A percentile compares a stretch with the other conserved stretches of the same genome.
Evolutionary conservation across 2,329 filamentous ascomycete species (phyloP).

Genomic region (Trichoderma pleuroti): DNA sequence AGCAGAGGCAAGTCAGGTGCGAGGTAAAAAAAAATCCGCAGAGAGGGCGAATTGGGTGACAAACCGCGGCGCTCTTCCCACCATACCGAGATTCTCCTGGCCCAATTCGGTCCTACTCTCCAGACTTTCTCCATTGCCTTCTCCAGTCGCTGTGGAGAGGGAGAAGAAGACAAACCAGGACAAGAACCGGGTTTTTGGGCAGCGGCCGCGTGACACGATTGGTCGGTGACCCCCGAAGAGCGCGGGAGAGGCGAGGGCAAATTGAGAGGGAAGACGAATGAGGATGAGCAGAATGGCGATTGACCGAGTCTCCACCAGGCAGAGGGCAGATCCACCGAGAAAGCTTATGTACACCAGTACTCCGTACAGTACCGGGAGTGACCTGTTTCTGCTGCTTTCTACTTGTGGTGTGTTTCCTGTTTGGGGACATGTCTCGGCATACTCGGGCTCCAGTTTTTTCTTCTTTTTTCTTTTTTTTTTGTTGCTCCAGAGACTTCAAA

Average conservation of each 20-base stretch:
- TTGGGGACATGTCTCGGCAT: slow-evolving; percentile 3
- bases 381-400: background rate
- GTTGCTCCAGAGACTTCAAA: background rate
- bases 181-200: background rate
- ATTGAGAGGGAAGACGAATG: slow-evolving; percentile 1
- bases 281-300: background rate
- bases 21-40: background rate
- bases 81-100: slow-evolving; percentile 12
- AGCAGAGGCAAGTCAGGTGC: slow-evolving; percentile 9
- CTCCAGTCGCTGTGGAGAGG: slow-evolving; percentile 12
- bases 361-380: background rate
- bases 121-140: slow-evolving; percentile 8
- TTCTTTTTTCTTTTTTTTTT: background rate
- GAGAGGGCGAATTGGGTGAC: slow-evolving; percentile 4
- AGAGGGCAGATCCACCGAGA: background rate
- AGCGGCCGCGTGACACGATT: background rate
- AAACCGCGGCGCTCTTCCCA: slow-evolving; percentile 1
- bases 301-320: slow-evolving; percentile 9
- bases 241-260: background rate
- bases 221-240: background rate
- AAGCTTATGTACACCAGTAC: slow-evolving; percentile 3
- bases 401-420: background rate
- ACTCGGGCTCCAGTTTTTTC: slow-evolving; percentile 7
- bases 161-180: background rate
- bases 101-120: slow-evolving; percentile 16